Conservation (phyloP, 2,329 filamentous ascomycete genomes). For the Phyllosticta citriasiana region DNA sequence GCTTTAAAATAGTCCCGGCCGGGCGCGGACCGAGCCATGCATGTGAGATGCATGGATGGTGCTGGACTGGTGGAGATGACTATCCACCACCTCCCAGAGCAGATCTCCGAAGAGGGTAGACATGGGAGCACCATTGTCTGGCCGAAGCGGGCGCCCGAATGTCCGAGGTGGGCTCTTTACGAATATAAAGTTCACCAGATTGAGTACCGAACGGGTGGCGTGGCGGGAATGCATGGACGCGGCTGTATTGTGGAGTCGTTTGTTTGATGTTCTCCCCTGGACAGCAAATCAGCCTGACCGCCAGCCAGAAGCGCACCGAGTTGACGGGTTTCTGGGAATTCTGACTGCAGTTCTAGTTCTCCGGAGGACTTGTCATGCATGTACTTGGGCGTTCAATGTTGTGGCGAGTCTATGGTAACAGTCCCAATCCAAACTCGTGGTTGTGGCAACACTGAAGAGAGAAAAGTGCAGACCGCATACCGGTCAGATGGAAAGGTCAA, state of each 20-base stretch:
- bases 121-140: not conserved
- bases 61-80: not conserved
- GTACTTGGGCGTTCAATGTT: no score
- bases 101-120: not conserved
- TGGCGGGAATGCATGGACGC: not conserved
- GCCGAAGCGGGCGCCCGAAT: no score
- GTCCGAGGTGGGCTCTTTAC: not conserved
- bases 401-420: no score
- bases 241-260: not conserved
- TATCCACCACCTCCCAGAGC: not conserved
- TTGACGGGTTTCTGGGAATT: not conserved
- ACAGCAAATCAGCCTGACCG: not conserved
- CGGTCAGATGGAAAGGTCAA: not conserved
- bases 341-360: not conserved
- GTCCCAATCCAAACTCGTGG: no score
- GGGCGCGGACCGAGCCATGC: not conserved
- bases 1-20: not conserved
- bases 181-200: not conserved
- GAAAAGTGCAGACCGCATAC: not conserved
- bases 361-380: no score
- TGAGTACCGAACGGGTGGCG: not conserved
- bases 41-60: not conserved
- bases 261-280: not conserved
- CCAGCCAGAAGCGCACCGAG: not conserved
- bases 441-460: no score